These are phyloP conservation scores for Hagleromyces aurorensis DNA, from an alignment of 805 yeast species.

Conservation along the genomic window DNA sequence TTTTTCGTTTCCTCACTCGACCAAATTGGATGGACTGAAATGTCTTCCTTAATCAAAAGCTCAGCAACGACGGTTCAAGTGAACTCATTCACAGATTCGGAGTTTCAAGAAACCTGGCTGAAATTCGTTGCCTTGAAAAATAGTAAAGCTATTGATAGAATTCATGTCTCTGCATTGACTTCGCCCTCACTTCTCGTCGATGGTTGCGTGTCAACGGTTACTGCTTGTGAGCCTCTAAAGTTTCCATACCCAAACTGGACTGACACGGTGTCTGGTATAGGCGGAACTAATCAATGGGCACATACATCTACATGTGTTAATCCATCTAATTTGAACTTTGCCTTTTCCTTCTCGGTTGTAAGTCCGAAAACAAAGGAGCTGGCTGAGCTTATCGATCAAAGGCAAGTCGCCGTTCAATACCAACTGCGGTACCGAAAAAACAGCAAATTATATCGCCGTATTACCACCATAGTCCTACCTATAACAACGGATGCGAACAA, in stretches of 20 bases:
- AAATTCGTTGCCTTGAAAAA: constrained; percentile 4
- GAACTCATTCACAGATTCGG: constrained; percentile 12
- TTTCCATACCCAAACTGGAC: constrained; percentile 6
- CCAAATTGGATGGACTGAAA: constrained; percentile 18
- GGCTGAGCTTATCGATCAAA: constrained; percentile 9
- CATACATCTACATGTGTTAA: constrained; percentile 2
- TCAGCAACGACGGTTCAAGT: constrained; percentile 9
- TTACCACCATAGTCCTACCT: constrained; percentile 7
- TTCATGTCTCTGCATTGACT: constrained; percentile 2
- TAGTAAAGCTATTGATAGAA: constrained; percentile 3
- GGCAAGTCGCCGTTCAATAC: constrained; percentile 8
- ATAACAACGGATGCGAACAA: constrained; percentile 6
- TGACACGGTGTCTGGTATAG: constrained; percentile 12
- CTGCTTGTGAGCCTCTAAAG: not conserved
- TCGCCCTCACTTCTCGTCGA: constrained; percentile 8
- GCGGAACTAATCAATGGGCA: constrained; percentile 10
- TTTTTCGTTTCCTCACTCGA: constrained; percentile 15
- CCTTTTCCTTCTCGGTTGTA: constrained; percentile 9
- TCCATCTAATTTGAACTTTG: constrained; percentile 2
- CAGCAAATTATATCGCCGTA: constrained; percentile 2
- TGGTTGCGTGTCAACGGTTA: constrained; percentile 8
- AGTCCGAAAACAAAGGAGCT: constrained; percentile 8
- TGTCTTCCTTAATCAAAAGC: constrained; percentile 8
- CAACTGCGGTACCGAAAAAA: constrained; percentile 4
- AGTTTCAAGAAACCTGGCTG: constrained; percentile 4